Evolutionary conservation across 257 asterid species (phyloP), one percentile per base, ranked within the genome.

Genomic region (Schizonepeta tenuifolia): DNA sequence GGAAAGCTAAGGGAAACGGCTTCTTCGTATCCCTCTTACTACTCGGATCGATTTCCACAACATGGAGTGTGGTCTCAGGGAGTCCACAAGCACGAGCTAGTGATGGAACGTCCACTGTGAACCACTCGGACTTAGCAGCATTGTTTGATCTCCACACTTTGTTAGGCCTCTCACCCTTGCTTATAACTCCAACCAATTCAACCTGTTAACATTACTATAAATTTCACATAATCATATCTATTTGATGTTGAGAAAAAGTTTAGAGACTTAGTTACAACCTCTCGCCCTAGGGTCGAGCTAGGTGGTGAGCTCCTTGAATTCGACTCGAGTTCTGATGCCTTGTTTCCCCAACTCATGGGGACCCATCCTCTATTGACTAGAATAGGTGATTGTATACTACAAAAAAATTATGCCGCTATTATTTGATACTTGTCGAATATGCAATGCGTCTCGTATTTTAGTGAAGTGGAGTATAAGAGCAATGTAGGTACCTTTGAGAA

Each of bases 361-460:
- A 90, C 96, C 97, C 96, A 90, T 65, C 97, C 97, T 85, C 97
- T 85, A 72, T 90, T 90, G 62, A 90, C 96, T 36, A 90, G 84
- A 65, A 90, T 70, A 46, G 93, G 91, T 66, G 83, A 44, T 77
- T 71, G 89, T 73, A 79, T 62, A 24, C 96, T 90, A 89, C 78
- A 80, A 76, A 81, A 71, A 66, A 46, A 1, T 49, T 2, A n/a
- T 14, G 53, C 36, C 36, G 7, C 36, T 7, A 31, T 31, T 6
- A 31, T 31, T 31, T 31, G 7, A 31, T 31, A 31, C 6, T 31
- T 31, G 36, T 46, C 53, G 22, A 49, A 49, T 49, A 17, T 1
- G 20, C 15, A 3, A 5, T 13, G 2, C 53, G 5, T 46, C 18
- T 13, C 18, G 13, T 13, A 36, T 8, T 36, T 36, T 8, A 13